phyloP scores from a whole-genome alignment of 805 yeast species.

The Candida sonorensis region DNA sequence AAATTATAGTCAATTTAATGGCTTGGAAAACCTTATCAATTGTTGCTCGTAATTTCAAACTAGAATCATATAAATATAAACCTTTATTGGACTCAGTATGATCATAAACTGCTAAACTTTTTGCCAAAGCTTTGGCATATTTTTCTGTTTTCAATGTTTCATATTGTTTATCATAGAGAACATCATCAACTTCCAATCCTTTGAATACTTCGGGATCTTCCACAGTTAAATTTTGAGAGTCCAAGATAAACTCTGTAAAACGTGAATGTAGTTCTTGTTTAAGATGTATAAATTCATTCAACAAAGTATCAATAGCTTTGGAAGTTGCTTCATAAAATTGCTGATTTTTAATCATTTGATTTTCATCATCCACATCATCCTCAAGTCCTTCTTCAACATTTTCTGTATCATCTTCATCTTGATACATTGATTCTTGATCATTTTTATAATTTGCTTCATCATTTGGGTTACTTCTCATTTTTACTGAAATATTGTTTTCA shows the following conservation, averaged over 20 bases:
- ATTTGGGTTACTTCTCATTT: too few relatives aligned
- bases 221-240: conserved; percentile 61
- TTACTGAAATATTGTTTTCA: too few relatives aligned
- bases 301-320: conserved; percentile 34
- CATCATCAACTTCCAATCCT: conserved; percentile 52
- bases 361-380: conserved; percentile 9
- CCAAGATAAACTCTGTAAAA: conserved; percentile 52
- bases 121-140: conserved; percentile 40
- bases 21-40: conserved; percentile 31
- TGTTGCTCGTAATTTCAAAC: conserved; percentile 29
- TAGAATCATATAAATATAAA: conserved; percentile 22
- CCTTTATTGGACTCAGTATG: conserved; percentile 29
- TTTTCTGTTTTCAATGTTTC: conserved; percentile 39
- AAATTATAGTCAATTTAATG: conserved; percentile 28
- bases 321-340: conserved; percentile 29
- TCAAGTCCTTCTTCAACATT: conserved; percentile 19
- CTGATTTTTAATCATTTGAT: conserved; percentile 13
- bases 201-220: conserved; percentile 71
- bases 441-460: too few relatives aligned
- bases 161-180: conserved; percentile 32
- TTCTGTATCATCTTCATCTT: neutral
- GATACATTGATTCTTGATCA: neutral
- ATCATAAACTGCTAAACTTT: conserved; percentile 35
- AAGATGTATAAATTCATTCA: conserved; percentile 64
- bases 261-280: conserved; percentile 69